Percentiles rank a stretch among this genome's conserved stretches.
phyloP scores from a whole-genome alignment of 768 basidiomycete species.

The Tulasnella sp. region DNA sequence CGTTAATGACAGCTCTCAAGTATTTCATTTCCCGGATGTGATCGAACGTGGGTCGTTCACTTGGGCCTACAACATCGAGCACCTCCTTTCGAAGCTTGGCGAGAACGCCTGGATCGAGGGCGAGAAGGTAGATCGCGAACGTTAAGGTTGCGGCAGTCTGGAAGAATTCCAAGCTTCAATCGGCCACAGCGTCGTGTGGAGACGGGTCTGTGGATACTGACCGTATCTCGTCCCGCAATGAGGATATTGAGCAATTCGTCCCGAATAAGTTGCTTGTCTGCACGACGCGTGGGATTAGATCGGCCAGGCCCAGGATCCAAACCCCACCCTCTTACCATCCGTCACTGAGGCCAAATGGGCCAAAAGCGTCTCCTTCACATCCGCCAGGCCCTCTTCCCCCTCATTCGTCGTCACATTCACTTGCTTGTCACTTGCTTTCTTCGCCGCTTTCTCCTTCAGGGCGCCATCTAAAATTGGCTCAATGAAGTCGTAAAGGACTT shows the following conservation, averaged over 20 bases:
- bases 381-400: constrained; percentile 33
- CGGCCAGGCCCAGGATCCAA: neutral
- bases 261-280: constrained; percentile 63
- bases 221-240: constrained; percentile 74
- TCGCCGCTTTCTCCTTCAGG: constrained; percentile 32
- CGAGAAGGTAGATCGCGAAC: constrained; percentile 52
- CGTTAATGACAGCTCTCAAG: constrained; percentile 62
- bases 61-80: constrained; percentile 43
- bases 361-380: constrained; percentile 55
- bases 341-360: constrained; percentile 64
- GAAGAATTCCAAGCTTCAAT: neutral
- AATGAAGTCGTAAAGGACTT: constrained; percentile 47
- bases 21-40: constrained; percentile 58
- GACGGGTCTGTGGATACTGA: constrained; percentile 34
- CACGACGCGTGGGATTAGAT: constrained; percentile 11
- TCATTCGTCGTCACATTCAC: constrained; percentile 41
- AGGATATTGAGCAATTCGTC: constrained; percentile 76
- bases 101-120: constrained; percentile 49
- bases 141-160: constrained; percentile 50
- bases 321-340: constrained; percentile 44
- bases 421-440: constrained; percentile 29
- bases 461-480: constrained; percentile 60
- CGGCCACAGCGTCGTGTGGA: neutral
- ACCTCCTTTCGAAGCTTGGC: constrained; percentile 51
- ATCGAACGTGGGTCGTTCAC: constrained; percentile 49